phyloP scores from a whole-genome alignment of 169 alveolate genomes.

The Cryptosporidium ubiquitum region DNA sequence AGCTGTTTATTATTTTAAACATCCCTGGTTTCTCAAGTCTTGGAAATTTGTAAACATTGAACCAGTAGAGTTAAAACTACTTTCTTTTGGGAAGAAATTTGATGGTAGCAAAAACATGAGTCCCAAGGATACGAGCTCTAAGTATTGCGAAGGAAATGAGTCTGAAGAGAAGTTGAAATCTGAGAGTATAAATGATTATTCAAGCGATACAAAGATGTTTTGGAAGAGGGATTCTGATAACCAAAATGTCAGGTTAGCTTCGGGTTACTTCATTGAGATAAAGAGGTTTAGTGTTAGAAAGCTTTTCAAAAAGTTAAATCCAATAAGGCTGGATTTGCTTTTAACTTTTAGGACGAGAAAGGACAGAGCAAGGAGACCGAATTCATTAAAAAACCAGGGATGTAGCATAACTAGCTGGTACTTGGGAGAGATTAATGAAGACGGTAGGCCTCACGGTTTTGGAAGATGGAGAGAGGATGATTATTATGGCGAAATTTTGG shows the following conservation, averaged over 20 bases:
- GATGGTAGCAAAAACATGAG: constrained; percentile 1
- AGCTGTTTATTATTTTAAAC: constrained; percentile 57
- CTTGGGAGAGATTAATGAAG: constrained; percentile 86
- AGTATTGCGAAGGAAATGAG: neutral
- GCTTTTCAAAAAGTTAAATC: constrained; percentile 54
- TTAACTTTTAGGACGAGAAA: constrained; percentile 67
- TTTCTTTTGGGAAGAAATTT: constrained; percentile 46
- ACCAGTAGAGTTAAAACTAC: constrained; percentile 37
- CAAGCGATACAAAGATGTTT: constrained; percentile 28
- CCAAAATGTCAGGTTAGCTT: constrained; percentile 48
- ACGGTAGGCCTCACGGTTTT: constrained; percentile 88
- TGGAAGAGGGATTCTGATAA: constrained; percentile 31
- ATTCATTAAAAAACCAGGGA: constrained; percentile 52
- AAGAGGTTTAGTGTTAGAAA: constrained; percentile 62
- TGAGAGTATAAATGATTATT: neutral
- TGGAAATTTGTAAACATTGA: constrained; percentile 69
- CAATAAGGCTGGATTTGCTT: constrained; percentile 46
- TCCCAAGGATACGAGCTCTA: neutral
- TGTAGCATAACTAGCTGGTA: constrained; percentile 75
- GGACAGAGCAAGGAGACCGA: constrained; percentile 62
- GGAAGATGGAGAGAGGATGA: constrained; percentile 88
- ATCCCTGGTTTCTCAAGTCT: constrained; percentile 73
- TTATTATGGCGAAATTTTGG: constrained; percentile 85
- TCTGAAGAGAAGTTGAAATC: neutral
- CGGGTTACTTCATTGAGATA: constrained; percentile 62